Evolutionary conservation across 2,329 filamentous ascomycete species (phyloP).

Genomic region (Arthrinium phaeospermum): DNA sequence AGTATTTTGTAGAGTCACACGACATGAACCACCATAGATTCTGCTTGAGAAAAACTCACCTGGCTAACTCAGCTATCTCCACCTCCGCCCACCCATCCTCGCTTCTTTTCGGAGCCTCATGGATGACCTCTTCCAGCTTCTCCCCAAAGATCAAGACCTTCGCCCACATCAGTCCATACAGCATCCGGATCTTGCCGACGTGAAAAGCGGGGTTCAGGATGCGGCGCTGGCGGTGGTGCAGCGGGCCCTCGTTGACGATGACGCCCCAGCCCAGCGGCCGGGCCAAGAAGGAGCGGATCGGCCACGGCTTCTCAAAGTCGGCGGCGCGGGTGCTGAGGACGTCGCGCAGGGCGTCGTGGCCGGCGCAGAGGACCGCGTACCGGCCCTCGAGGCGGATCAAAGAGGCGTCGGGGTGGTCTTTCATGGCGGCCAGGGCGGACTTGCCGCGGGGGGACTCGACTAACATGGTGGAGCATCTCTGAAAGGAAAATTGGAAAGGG

Average conservation of each 20-base stretch:
- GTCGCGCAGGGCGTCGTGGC: conserved; percentile 69
- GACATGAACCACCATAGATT: background rate
- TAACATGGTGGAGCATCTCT: background rate
- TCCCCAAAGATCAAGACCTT: conserved; percentile 64
- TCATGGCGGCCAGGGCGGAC: background rate
- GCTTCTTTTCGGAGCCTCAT: conserved; percentile 40
- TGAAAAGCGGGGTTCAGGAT: conserved; percentile 72
- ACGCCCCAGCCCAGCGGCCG: conserved; percentile 73
- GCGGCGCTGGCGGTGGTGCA: conserved; percentile 67
- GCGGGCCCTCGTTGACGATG: conserved; percentile 85
- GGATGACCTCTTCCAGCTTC: conserved; percentile 82
- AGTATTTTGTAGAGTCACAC: conserved; percentile 31
- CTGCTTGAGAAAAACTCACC: background rate
- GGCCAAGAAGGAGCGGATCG: conserved; percentile 60
- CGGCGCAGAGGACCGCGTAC: conserved; percentile 50
- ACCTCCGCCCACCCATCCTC: background rate
- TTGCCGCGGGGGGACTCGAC: background rate
- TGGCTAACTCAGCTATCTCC: background rate
- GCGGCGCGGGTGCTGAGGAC: conserved; percentile 72
- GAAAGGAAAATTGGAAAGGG: too few species aligned
- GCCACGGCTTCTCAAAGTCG: conserved; percentile 68
- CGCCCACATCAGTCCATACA: background rate
- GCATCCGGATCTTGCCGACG: background rate
- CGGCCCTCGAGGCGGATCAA: background rate
- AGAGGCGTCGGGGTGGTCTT: background rate